Base-by-base conservation (phyloP, 2,329 filamentous ascomycete species). In the Aspergillus sp. region DNA sequence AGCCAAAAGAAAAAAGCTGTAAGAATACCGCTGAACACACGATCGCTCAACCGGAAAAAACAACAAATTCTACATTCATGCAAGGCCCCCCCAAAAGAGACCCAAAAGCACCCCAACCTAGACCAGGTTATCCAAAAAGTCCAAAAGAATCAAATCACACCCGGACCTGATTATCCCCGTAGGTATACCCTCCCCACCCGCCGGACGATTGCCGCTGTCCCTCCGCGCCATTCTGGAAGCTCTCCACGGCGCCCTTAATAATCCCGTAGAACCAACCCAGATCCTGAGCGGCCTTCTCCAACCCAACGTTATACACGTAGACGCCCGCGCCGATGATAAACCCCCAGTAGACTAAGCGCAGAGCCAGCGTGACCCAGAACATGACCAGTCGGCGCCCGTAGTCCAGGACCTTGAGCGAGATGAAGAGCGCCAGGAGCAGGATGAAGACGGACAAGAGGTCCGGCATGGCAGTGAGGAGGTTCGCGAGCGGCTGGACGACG, bases 371-470 rank as follows among this genome's bases (percentile, higher is more conserved):
- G 55, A 92, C 85, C 86, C 91, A 92, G 79, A 88, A 96, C 70
- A 92, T 79, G 59, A 96, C 81, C 20, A 91, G 78, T 61, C 91
- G 85, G 62, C 87, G 86, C 18, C 92, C 79, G 78, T 90, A 89
- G 72, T 88, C 84, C 64, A 88, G 77, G 47, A 95, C 80, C 64
- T 85, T 84, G 60, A 88, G 76, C 12, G 81, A 82, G 58, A 93
- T 73, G 71, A 92, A 80, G 54, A 94, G 75, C 57, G 87, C 77
- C 31, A 87, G 66, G 49, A 88, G 76, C 4, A 90, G 78, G 9
- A 87, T 58, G 7, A 77, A 54, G 20, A 78, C 63, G 12, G 75
- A 73, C 49, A 72, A 49, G 31, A 80, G 63, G 55, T 78, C 73
- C 0, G 75, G 71, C 55, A 71, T 71, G 70, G 69, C 24, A 67